Evolutionary conservation across 495 filamentous ascomycete species (phyloP).

Genomic region (Podospora sp.): DNA sequence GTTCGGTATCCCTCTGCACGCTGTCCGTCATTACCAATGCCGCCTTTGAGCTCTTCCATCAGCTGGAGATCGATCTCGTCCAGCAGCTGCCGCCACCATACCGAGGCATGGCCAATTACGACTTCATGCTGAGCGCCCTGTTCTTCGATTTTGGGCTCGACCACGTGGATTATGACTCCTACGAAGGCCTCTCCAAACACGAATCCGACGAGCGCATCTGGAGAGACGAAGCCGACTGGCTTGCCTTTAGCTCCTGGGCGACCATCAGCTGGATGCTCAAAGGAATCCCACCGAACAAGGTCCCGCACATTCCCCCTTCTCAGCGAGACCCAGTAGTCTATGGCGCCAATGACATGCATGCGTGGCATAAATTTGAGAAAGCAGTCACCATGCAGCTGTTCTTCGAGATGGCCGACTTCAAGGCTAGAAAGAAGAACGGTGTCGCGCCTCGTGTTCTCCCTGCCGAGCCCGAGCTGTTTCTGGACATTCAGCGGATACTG

Average conservation of each 20-base stretch:
- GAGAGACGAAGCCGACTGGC: slow-evolving; percentile 28
- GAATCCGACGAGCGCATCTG: background rate
- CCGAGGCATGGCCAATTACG: slow-evolving; percentile 25
- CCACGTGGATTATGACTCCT: slow-evolving; percentile 33
- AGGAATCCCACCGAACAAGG: slow-evolving; percentile 22
- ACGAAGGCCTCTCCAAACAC: slow-evolving; percentile 14
- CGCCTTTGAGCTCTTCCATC: slow-evolving; percentile 37
- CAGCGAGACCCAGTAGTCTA: slow-evolving; percentile 23
- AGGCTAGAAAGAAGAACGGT: slow-evolving; percentile 26
- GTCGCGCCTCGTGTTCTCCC: slow-evolving; percentile 18
- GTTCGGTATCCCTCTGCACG: slow-evolving; percentile 25
- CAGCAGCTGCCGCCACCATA: slow-evolving; percentile 15
- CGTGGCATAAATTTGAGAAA: slow-evolving; percentile 20
- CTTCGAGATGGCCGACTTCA: slow-evolving; percentile 26
- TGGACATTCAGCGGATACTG: slow-evolving; percentile 25
- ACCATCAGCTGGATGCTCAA: slow-evolving; percentile 10
- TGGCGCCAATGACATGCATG: slow-evolving; percentile 19
- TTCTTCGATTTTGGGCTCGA: slow-evolving; percentile 30
- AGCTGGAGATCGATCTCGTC: slow-evolving; percentile 33
- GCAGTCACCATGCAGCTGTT: slow-evolving; percentile 25
- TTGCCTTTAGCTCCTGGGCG: slow-evolving; percentile 23
- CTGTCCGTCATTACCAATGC: slow-evolving; percentile 36
- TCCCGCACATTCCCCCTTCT: slow-evolving; percentile 9
- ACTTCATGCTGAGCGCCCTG: slow-evolving; percentile 31
- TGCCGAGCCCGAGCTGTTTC: slow-evolving; percentile 29